Conservation (phyloP, 2,329 filamentous ascomycete genomes). For the Sclerotinia glacialis region DNA sequence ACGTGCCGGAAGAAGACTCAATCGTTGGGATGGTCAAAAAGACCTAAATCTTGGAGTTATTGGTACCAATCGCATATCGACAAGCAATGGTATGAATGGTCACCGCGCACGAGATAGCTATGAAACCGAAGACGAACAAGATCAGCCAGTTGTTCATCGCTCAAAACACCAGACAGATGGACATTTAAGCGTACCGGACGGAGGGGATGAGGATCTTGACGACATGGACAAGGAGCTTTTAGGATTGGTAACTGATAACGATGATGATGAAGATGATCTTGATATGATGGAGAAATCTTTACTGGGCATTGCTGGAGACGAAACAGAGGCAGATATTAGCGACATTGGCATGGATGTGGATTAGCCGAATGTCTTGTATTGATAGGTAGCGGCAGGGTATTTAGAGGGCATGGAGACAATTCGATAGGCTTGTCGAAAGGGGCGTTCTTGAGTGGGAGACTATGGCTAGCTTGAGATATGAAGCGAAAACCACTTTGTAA, state of each 20-base stretch:
- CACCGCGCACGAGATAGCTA: conserved; percentile 32
- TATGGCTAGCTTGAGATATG: conserved; percentile 4
- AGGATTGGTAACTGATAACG: conserved; percentile 46
- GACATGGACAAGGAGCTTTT: conserved; percentile 54
- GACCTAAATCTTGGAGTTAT: conserved; percentile 36
- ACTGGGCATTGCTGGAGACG: conserved; percentile 36
- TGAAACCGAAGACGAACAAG: conserved; percentile 40
- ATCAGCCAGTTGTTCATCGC: conserved; percentile 40
- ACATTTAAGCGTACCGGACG: conserved; percentile 23
- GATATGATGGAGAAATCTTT: conserved; percentile 48
- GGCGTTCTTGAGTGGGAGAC: conserved; percentile 9
- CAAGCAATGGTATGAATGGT: conserved; percentile 30
- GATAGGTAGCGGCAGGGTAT: conserved; percentile 14
- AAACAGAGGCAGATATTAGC: conserved; percentile 39
- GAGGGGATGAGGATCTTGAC: conserved; percentile 49
- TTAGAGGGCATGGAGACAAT: conserved; percentile 2
- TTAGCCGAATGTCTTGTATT: conserved; percentile 23
- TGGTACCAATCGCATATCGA: conserved; percentile 34
- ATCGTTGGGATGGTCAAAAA: conserved; percentile 60
- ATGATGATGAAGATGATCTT: conserved; percentile 45
- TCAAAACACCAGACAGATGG: conserved; percentile 42
- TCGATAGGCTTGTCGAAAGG: conserved; percentile 19
- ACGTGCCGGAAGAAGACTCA: conserved; percentile 61
- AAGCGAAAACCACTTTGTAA: conserved; percentile 3
- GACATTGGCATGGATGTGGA: conserved; percentile 38